Percentiles rank a stretch among this genome's conserved stretches.
Evolutionary conservation across 768 basidiomycete genomes (phyloP).

Genomic region (Leccinellum albellum): DNA sequence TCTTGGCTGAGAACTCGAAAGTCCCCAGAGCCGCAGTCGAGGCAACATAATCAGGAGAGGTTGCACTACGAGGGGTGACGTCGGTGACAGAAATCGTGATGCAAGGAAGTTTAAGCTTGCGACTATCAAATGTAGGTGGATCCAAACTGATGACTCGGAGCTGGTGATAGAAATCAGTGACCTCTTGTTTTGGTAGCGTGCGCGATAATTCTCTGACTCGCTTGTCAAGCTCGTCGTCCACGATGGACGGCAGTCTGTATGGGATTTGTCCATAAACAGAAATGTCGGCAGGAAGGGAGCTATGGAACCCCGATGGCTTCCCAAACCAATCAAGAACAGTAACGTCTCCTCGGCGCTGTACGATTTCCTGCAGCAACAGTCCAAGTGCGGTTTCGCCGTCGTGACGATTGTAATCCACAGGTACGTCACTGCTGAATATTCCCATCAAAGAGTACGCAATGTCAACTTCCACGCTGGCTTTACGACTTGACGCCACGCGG

Average conservation of each 20-base stretch:
- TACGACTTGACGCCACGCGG: too few species aligned
- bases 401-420: neutral
- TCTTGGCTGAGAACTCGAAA: neutral
- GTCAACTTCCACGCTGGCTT: too few species aligned
- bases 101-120: conserved; percentile 10
- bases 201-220: neutral
- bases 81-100: conserved; percentile 5
- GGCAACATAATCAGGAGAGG: neutral
- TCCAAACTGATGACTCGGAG: neutral
- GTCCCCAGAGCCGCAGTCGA: conserved; percentile 2
- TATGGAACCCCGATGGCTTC: conserved; percentile 13
- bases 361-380: conserved; percentile 8
- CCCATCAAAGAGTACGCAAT: too few species aligned
- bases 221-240: neutral
- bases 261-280: conserved; percentile 9
- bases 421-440: conserved; percentile 14
- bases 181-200: neutral
- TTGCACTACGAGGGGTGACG: neutral
- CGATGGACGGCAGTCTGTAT: neutral
- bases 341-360: conserved; percentile 9
- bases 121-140: neutral
- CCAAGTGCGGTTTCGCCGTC: conserved; percentile 9
- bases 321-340: conserved; percentile 21
- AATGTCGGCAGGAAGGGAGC: conserved; percentile 11
- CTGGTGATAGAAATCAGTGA: neutral